A percentile compares a stretch with the other conserved stretches of the same genome.
phyloP scores from a whole-genome alignment of 2,329 filamentous ascomycete species.

The Uncinocarpus reesii region DNA sequence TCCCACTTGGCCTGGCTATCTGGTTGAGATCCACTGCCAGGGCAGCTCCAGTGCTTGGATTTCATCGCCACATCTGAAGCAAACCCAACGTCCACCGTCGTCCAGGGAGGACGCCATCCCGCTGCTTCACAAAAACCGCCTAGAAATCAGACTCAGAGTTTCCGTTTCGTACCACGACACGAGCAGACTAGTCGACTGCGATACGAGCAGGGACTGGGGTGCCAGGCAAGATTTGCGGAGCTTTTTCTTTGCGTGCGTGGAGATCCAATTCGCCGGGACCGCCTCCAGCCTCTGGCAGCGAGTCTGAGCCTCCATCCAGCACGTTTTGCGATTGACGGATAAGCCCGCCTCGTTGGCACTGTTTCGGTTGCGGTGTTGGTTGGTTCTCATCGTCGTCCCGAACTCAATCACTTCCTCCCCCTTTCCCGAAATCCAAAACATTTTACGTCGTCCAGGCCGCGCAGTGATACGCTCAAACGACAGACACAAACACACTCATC shows the following conservation, averaged over 20 bases:
- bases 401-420: conserved; percentile 6
- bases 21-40: too few relatives aligned
- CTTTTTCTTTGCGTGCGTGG: neutral
- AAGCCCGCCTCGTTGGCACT: conserved; percentile 7
- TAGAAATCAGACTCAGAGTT: too few relatives aligned
- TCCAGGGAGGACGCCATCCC: too few relatives aligned
- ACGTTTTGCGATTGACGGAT: neutral
- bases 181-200: neutral
- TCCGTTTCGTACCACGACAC: neutral
- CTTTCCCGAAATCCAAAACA: conserved; percentile 3
- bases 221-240: neutral
- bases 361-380: too few relatives aligned
- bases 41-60: too few relatives aligned
- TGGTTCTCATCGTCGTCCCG: neutral
- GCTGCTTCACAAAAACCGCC: neutral
- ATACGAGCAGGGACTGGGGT: conserved; percentile 6
- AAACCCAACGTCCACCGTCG: too few relatives aligned
- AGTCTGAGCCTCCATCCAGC: neutral
- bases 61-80: neutral
- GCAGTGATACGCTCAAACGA: neutral
- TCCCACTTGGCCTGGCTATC: too few relatives aligned
- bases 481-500: neutral
- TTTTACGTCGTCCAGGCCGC: neutral
- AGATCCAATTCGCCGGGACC: conserved; percentile 8
- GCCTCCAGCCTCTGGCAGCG: neutral